Conservation (phyloP, 768 basidiomycete genomes). For the Auricularia cornea region DNA sequence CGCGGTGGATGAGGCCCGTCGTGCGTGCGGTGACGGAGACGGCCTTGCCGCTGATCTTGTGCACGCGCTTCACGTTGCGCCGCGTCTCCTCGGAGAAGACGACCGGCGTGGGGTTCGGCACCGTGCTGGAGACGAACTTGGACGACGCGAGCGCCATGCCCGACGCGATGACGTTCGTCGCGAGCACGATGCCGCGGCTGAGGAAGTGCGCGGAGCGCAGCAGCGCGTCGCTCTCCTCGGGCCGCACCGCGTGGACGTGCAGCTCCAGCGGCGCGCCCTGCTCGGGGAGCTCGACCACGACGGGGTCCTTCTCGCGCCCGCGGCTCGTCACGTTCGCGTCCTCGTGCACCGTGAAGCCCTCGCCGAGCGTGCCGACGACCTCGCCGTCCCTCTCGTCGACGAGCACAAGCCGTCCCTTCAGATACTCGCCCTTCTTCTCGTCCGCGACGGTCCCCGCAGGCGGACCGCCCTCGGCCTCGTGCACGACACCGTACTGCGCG, state of each 20-base stretch:
- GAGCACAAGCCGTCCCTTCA: conserved; percentile 54
- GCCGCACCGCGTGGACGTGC: conserved; percentile 53
- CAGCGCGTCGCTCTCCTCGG: conserved; percentile 65
- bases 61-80: conserved; percentile 49
- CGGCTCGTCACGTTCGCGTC: conserved; percentile 43
- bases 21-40: conserved; percentile 60
- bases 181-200: conserved; percentile 60
- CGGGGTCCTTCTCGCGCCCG: conserved; percentile 51
- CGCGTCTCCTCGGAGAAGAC: conserved; percentile 55
- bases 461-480: conserved; percentile 7
- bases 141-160: conserved; percentile 55
- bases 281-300: conserved; percentile 62
- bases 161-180: conserved; percentile 53
- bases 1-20: conserved; percentile 47
- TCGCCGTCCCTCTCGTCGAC: conserved; percentile 67
- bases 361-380: conserved; percentile 60
- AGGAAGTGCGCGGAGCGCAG: conserved; percentile 48
- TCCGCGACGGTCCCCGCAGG: conserved; percentile 12
- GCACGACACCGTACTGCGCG: conserved; percentile 47
- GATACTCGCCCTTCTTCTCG: conserved; percentile 25
- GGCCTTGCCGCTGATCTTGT: conserved; percentile 56
- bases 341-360: conserved; percentile 46
- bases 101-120: conserved; percentile 42
- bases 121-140: conserved; percentile 51
- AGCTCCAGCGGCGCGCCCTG: conserved; percentile 34